These are phyloP conservation scores for Baorangia bicolor DNA, from an alignment of 768 basidiomycete genomes.

Conservation along the genomic window DNA sequence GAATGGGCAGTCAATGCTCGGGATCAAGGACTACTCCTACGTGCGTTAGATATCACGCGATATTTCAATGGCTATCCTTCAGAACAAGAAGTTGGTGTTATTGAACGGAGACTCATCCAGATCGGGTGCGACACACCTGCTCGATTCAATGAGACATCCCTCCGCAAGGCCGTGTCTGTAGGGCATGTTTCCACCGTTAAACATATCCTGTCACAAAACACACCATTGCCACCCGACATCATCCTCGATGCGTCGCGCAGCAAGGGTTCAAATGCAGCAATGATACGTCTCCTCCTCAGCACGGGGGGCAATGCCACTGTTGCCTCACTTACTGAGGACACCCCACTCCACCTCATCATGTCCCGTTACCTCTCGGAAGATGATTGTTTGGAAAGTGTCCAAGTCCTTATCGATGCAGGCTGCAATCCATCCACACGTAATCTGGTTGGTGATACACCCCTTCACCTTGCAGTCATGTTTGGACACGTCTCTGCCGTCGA, in stretches of 20 bases:
- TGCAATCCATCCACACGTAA: background rate
- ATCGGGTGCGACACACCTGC: background rate
- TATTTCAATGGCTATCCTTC: background rate
- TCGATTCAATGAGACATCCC: background rate
- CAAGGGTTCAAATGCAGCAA: background rate
- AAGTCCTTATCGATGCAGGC: slow-evolving; percentile 1
- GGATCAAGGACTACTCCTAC: background rate
- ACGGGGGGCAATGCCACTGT: background rate
- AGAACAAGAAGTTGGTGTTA: background rate
- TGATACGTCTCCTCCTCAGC: background rate
- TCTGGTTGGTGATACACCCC: background rate
- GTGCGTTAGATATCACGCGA: background rate
- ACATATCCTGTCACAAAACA: background rate
- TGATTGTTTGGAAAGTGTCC: background rate
- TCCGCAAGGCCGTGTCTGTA: background rate
- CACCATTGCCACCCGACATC: background rate
- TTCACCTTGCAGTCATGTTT: background rate
- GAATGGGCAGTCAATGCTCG: background rate
- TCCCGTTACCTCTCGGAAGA: too few relatives aligned
- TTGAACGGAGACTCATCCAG: slow-evolving; percentile 4
- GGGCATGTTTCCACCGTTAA: slow-evolving; percentile 1
- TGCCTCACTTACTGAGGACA: background rate
- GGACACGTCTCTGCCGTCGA: background rate
- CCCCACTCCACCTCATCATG: background rate
- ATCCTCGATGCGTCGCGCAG: background rate